Percentiles rank a stretch among this genome's conserved stretches.
phyloP scores from a whole-genome alignment of 2,329 filamentous ascomycete species.

The Colletotrichum filicis region DNA sequence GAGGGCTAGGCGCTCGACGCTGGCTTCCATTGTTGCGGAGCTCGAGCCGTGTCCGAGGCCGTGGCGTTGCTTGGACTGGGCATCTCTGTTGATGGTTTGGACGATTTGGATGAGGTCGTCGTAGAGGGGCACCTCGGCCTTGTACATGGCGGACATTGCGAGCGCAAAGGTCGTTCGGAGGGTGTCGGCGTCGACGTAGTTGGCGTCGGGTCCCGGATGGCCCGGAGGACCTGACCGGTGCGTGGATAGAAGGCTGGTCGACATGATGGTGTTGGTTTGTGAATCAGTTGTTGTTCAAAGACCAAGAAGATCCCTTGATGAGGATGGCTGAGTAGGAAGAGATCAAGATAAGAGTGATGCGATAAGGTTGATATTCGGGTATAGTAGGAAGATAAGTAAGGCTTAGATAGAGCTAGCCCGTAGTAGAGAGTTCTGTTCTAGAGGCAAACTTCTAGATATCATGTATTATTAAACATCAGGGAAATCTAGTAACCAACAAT shows the following conservation, averaged over 20 bases:
- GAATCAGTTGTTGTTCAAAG: not conserved
- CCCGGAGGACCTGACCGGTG: not conserved
- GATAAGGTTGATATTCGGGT: not conserved
- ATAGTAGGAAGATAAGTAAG: not conserved
- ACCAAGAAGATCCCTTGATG: not conserved
- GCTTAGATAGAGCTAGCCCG: not conserved
- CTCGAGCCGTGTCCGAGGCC: not conserved
- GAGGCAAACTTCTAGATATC: not conserved
- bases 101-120: slow-evolving; percentile 46
- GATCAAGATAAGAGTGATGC: not conserved
- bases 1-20: slow-evolving; percentile 22
- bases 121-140: slow-evolving; percentile 48
- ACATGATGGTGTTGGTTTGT: not conserved
- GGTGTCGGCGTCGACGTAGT: slow-evolving; percentile 33
- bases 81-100: slow-evolving; percentile 38
- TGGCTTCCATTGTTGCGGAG: not conserved
- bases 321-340: not conserved
- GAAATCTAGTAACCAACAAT: not conserved
- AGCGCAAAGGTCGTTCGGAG: slow-evolving; percentile 43
- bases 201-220: not conserved
- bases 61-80: not conserved
- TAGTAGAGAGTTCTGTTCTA: not conserved
- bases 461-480: not conserved
- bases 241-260: slow-evolving; percentile 1
- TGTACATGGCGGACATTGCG: slow-evolving; percentile 49